These are phyloP conservation scores for Fistulinella cinereoalba DNA, from an alignment of 1,284 basidiomycete species.

Conservation along the genomic window DNA sequence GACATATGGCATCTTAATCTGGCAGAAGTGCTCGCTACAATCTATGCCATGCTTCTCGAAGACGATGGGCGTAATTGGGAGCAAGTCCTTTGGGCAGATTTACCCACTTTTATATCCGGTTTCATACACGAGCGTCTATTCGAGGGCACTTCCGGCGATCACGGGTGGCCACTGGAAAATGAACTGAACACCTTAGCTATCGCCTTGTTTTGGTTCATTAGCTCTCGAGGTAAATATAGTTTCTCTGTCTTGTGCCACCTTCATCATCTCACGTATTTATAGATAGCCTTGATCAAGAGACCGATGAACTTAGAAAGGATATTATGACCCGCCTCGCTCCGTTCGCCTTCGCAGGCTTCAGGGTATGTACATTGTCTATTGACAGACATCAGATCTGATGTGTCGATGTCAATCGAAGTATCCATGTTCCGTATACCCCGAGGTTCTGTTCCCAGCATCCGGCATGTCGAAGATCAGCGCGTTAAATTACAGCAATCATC, in stretches of 20 bases:
- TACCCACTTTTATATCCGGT: conserved; percentile 39
- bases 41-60: conserved; percentile 61
- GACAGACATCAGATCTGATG: conserved; percentile 10
- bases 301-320: conserved; percentile 31
- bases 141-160: conserved; percentile 34
- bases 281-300: conserved; percentile 41
- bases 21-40: conserved; percentile 49
- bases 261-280: conserved; percentile 5
- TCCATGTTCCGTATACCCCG: conserved; percentile 30
- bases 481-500: conserved; percentile 19
- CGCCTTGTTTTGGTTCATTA: conserved; percentile 47
- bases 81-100: conserved; percentile 47
- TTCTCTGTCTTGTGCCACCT: neutral
- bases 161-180: conserved; percentile 49
- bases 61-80: conserved; percentile 54
- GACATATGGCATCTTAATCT: conserved; percentile 36
- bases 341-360: conserved; percentile 47
- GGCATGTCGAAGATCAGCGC: neutral
- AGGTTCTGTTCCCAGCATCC: conserved; percentile 18
- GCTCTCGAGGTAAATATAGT: conserved; percentile 27
- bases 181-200: conserved; percentile 45
- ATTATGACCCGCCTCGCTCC: conserved; percentile 42
- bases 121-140: conserved; percentile 42
- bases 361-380: conserved; percentile 35
- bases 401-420: conserved; percentile 29